Conservation (phyloP, 192 early-diverging fungal species). For the Podochytrium sp. region DNA sequence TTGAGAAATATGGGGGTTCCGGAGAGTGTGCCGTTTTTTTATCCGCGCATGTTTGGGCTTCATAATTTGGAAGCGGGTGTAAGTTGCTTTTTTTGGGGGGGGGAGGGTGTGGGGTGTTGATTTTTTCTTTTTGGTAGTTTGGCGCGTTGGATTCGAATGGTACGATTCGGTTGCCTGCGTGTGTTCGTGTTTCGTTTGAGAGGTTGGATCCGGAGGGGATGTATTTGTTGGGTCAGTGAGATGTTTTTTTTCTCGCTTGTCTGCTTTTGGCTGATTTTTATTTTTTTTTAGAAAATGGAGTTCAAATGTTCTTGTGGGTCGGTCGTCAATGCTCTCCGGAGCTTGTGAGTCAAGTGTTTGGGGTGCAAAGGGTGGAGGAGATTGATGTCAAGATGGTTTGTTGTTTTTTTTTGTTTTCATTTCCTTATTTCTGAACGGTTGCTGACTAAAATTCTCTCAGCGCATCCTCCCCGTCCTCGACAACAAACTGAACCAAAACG, state of each 20-base stretch:
- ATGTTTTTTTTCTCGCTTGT: neutral
- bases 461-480: slow-evolving; percentile 68
- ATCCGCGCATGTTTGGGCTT: slow-evolving; percentile 79
- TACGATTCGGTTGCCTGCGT: slow-evolving; percentile 65
- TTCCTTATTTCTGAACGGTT: no score
- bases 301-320: slow-evolving; percentile 82
- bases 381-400: slow-evolving; percentile 72
- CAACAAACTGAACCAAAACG: slow-evolving; percentile 61
- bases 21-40: slow-evolving; percentile 79
- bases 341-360: slow-evolving; percentile 80
- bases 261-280: neutral
- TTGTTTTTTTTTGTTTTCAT: no score
- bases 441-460: slow-evolving; percentile 35
- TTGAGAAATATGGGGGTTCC: slow-evolving; percentile 77
- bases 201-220: slow-evolving; percentile 77
- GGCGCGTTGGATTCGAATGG: slow-evolving; percentile 56
- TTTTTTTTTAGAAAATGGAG: slow-evolving; percentile 71
- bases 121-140: slow-evolving; percentile 43
- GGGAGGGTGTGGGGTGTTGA: neutral
- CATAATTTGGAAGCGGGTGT: slow-evolving; percentile 65
- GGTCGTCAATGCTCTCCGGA: slow-evolving; percentile 70
- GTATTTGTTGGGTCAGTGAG: slow-evolving; percentile 74
- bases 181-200: slow-evolving; percentile 75
- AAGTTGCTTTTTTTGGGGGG: slow-evolving; percentile 2
- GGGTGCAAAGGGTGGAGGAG: slow-evolving; percentile 70